Evolutionary conservation across 495 filamentous ascomycete species (phyloP).

Genomic region (Penicillium crystallinum): DNA sequence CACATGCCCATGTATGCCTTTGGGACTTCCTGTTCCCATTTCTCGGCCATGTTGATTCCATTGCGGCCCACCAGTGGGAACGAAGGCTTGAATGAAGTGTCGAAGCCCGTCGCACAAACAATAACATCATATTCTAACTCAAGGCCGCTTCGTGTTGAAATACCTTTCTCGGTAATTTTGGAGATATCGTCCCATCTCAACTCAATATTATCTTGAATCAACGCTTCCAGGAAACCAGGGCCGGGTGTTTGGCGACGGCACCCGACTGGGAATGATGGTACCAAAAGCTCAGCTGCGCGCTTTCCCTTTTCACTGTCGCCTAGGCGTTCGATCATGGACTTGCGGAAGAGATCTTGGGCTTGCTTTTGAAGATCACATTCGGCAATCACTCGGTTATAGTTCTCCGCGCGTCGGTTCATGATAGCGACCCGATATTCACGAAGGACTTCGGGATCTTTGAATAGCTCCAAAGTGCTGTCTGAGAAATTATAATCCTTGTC

Average conservation of each 20-base stretch:
- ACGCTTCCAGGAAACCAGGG: conserved; percentile 34
- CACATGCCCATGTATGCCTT: conserved; percentile 33
- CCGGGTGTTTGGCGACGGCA: conserved; percentile 36
- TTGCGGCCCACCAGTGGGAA: conserved; percentile 30
- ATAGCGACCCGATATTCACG: background rate
- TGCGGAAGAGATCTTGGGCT: background rate
- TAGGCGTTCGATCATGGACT: background rate
- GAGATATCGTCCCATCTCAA: conserved; percentile 44
- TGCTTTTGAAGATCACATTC: background rate
- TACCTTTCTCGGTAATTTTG: conserved; percentile 43
- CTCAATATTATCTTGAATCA: conserved; percentile 40
- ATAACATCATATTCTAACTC: conserved; percentile 38
- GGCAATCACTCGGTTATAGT: background rate
- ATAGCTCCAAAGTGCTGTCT: background rate
- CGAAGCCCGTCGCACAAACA: conserved; percentile 46
- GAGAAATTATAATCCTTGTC: background rate
- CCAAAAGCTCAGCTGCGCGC: conserved; percentile 27
- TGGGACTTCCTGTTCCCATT: conserved; percentile 14
- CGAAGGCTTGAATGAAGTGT: conserved; percentile 30
- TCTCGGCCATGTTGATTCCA: conserved; percentile 20
- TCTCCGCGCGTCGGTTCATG: background rate
- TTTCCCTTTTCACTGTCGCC: background rate
- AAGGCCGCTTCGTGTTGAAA: conserved; percentile 22
- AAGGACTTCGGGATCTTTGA: conserved; percentile 1
- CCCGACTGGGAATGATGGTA: conserved; percentile 21